Conservation (phyloP, 225 moss, liverwort and hornwort species). For the Lunularia cruciata region DNA sequence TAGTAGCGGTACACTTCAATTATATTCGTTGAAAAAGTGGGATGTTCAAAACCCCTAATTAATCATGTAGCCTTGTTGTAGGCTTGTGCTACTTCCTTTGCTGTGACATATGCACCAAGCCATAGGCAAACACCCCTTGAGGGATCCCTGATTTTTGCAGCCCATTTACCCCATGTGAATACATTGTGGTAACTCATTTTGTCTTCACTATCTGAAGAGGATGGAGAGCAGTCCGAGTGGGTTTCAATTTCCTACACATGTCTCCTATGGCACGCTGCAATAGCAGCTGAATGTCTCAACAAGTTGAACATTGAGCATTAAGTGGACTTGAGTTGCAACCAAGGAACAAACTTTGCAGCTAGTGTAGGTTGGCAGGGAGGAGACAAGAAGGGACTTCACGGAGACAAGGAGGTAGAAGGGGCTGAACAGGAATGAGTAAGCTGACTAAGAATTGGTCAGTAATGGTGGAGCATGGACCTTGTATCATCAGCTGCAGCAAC, state of each 20-base stretch:
- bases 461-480: background rate
- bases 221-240: conserved; percentile 6
- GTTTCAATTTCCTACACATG: conserved; percentile 42
- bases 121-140: conserved; percentile 40
- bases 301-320: no score
- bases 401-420: no score
- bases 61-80: conserved; percentile 37
- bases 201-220: no score
- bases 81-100: conserved; percentile 42
- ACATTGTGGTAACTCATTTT: conserved; percentile 49
- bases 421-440: no score
- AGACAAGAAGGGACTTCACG: no score
- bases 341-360: no score
- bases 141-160: conserved; percentile 51
- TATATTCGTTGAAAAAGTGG: background rate
- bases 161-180: conserved; percentile 55
- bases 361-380: no score
- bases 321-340: no score
- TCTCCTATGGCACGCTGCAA: conserved; percentile 22
- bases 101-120: conserved; percentile 51
- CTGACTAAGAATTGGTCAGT: no score
- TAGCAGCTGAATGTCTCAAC: conserved; percentile 22
- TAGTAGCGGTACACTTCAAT: background rate
- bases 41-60: conserved; percentile 28
- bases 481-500: no score